Base-by-base conservation (phyloP, 2,329 filamentous ascomycete species). In the Colletotrichum sp. region DNA sequence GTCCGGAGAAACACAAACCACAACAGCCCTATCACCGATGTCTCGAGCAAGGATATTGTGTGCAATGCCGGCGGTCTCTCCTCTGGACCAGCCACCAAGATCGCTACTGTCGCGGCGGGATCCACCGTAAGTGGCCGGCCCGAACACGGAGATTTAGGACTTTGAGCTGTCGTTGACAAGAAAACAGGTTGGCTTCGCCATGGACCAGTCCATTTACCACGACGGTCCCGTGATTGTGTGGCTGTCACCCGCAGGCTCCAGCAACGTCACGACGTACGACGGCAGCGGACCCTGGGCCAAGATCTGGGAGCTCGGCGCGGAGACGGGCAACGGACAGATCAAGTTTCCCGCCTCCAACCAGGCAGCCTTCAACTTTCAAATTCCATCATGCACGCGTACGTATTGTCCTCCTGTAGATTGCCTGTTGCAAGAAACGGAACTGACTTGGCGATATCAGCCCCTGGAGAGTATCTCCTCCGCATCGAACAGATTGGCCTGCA, bases 21-120 rank as follows among this genome's bases (percentile, higher is more conserved):
- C 80, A 93, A 91, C 83, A 88, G 81, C 24, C 89, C 90, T 6
- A 85, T 91, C 13, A 86, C 84, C 16, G 84, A 87, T 76, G 87
- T 89, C 21, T 79, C 80, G 16, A 83, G 84, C 18, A 83, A 79
- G 48, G 85, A 85, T 77, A 83, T 89, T 18, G 83, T 86, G 60
- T 90, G 88, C 79, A 89, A 89, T 76, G 83, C 82, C 28, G 84
- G 84, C 43, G 82, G 85, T 12, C 71, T 76, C 10, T 66, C 75
- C 15, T 73, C 73, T 8, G 75, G 71, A 21, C 10, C 71, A 12
- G 43, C 52, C 8, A 75, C 75, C 18, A 32, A 70, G 36, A 55
- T 68, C 12, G 75, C 75, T 62, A 71, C 71, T n/a, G 75, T 76
- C 24, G 30, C 66, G 13, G 75, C 75, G 5, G 75, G 75, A 21